phyloP scores from a whole-genome alignment of 2,329 filamentous ascomycete genomes.

The Colletotrichum zoysiae region DNA sequence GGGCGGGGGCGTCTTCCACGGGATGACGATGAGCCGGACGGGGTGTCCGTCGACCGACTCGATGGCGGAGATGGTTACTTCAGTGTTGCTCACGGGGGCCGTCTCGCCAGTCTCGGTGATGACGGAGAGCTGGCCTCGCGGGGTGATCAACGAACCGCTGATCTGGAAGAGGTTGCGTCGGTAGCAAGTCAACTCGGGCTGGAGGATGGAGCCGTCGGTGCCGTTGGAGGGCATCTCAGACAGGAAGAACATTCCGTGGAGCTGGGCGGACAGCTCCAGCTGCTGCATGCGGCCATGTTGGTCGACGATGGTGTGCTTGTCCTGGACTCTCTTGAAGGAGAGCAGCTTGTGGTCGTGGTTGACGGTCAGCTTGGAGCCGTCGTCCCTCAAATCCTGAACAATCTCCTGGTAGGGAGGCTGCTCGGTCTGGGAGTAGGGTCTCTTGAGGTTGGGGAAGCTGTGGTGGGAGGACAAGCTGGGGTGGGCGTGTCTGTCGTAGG shows the following conservation, averaged over 20 bases:
- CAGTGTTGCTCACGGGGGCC: constrained; percentile 83
- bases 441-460: constrained; percentile 68
- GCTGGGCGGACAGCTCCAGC: constrained; percentile 76
- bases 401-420: constrained; percentile 70
- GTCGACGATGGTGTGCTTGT: constrained; percentile 72
- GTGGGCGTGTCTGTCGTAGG: constrained; percentile 66
- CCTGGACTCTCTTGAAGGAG: constrained; percentile 68
- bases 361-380: constrained; percentile 67
- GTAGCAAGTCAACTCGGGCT: constrained; percentile 94
- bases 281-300: constrained; percentile 70
- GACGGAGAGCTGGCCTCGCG: constrained; percentile 81
- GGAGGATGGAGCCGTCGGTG: constrained; percentile 68
- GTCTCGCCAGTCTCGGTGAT: constrained; percentile 87
- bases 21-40: constrained; percentile 95
- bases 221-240: constrained; percentile 80
- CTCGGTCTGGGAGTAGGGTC: constrained; percentile 68
- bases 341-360: constrained; percentile 73
- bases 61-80: constrained; percentile 90
- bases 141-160: constrained; percentile 87
- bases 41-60: constrained; percentile 94
- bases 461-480: constrained; percentile 63
- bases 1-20: constrained; percentile 95
- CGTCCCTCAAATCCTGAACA: constrained; percentile 70
- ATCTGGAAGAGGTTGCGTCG: constrained; percentile 96
- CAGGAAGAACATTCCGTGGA: constrained; percentile 91